Base-by-base conservation (phyloP, 257 asterid species). In the Fraxinus quadrangulata region DNA sequence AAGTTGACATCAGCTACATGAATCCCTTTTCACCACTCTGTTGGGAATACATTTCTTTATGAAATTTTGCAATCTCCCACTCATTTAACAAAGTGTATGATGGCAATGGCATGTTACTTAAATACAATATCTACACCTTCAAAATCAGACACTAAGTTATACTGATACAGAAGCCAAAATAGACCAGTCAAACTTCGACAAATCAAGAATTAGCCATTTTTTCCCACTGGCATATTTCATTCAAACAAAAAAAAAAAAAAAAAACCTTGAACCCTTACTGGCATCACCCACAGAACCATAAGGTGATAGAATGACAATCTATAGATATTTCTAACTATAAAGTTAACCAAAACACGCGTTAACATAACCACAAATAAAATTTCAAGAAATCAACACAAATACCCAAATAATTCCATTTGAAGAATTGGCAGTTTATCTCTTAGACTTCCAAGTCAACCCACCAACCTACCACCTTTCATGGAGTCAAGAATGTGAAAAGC, bases 401-500 rank as follows among this genome's bases (percentile, higher is more conserved):
- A 76, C 83, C 89, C 83, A 85, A 12, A 78, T 77, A 86, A 75
- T 16, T 73, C 68, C 68, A 80, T 80, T 77, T 12, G 51, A 42
- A 42, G 51, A 11, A 42, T 42, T 42, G 51, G 17, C 51, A 42
- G 17, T 12, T 42, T 69, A 31, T 63, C 72, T 49, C 77, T 56
- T 82, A 73, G 56, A 76, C 74, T 56, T 72, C 67, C 36, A 90
- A 94, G 98, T 92, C 97, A 94, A 94, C 94, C 94, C 88, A 87
- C 90, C 92, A 86, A 86, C 93, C 97, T 88, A 92, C 96, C 98
- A 92, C 96, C 97, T 92, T 94, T 87, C 86, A 78, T 82, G 88
- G 87, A 89, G 84, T 70, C 86, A 89, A 79, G 59, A 77, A 78
- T 8, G 79, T 3, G 17, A 42, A 42, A 42, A 42, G 51, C 51